Conservation (phyloP, 352 stramenopile genomes). For the Globisporangium megalacanthum region DNA sequence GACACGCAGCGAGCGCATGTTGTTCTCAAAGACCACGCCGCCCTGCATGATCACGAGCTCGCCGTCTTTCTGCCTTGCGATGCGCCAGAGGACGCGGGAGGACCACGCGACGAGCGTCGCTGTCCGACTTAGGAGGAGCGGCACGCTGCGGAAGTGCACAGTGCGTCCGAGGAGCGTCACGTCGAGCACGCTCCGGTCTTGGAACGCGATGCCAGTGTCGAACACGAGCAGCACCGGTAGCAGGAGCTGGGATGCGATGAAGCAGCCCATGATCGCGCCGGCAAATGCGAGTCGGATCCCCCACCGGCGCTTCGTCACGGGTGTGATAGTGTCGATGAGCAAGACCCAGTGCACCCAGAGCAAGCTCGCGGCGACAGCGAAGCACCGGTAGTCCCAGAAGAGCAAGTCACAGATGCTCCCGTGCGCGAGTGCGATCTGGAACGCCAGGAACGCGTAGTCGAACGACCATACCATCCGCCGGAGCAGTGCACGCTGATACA, state of each 20-base stretch:
- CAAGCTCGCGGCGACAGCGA: slow-evolving; percentile 7
- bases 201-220: not conserved
- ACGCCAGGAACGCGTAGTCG: slow-evolving; percentile 15
- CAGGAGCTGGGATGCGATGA: slow-evolving; percentile 3
- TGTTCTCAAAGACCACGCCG: not conserved
- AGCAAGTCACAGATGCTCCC: slow-evolving; percentile 12
- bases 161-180: not conserved
- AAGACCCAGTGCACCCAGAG: slow-evolving; percentile 19
- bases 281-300: slow-evolving; percentile 1
- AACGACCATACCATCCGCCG: slow-evolving; percentile 9
- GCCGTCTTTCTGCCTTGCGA: slow-evolving; percentile 1
- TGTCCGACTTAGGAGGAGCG: slow-evolving; percentile 8
- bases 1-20: not conserved
- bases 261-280: slow-evolving; percentile 3
- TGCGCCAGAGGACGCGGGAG: slow-evolving; percentile 6
- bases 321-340: slow-evolving; percentile 11
- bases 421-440: slow-evolving; percentile 12
- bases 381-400: slow-evolving; percentile 8
- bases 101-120: slow-evolving; percentile 9
- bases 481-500: slow-evolving; percentile 12
- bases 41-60: slow-evolving; percentile 15
- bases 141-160: slow-evolving; percentile 4
- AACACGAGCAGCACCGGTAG: slow-evolving; percentile 4
- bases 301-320: slow-evolving; percentile 4
- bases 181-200: slow-evolving; percentile 4